Base-by-base conservation (phyloP, 306 rosid genomes). In the Cercis canadensis region DNA sequence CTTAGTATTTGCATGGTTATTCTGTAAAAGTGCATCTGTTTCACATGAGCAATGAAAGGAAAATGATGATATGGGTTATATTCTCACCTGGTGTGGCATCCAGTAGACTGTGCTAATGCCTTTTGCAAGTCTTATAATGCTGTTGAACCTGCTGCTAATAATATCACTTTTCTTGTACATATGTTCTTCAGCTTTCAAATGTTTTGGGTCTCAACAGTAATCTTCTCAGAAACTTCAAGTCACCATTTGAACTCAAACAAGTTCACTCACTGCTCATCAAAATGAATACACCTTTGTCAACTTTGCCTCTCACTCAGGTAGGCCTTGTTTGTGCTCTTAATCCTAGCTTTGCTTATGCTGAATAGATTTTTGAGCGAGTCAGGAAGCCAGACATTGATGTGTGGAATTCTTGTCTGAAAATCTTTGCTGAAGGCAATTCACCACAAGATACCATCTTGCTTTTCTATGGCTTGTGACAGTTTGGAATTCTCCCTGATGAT, bases 181-280 rank as follows among this genome's bases (percentile, higher is more conserved):
- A 24, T 24, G 29, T 24, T 24, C 29, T 24, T 24, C 29, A 24
- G 29, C 29, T 24, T 24, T 24, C 29, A 24, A 24, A 3, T 24
- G 29, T 24, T 24, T 24, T 24, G 29, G 29, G 29, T 39, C 15
- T 40, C 60, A 41, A 32, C n/a, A 51, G 45, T 47, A 10, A 78
- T 53, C 83, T 86, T 70, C 84, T 83, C 33, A 80, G 51, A 21
- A 75, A 14, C 74, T 87, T 87, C 80, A 74, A 37, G 69, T 76
- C 85, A 11, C 85, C 89, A 21, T 65, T 73, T 8, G 92, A 84
- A 76, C 87, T 87, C 75, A 84, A 79, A 75, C 89, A 87, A 68
- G 55, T 81, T 69, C 92, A 87, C 41, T 80, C 87, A 43, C 85
- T 81, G 41, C 82, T 84, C 74, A 33, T 84, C 71, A 87, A 82